These are phyloP conservation scores for Flammula alnicola DNA, from an alignment of 1,284 basidiomycete species.

Conservation along the genomic window DNA sequence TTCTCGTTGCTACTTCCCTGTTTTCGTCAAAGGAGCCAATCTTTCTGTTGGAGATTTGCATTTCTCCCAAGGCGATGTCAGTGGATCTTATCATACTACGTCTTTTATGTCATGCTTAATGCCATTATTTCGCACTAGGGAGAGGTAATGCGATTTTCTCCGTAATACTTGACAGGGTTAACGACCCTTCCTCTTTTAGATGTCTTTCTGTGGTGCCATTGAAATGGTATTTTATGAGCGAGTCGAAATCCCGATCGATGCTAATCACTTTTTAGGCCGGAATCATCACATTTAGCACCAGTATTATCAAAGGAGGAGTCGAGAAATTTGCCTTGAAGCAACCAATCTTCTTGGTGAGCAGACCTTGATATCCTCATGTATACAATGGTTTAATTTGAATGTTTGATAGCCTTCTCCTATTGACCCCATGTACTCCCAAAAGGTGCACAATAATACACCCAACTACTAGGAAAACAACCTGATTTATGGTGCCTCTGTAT, in stretches of 20 bases:
- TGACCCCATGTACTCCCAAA: conserved; percentile 74
- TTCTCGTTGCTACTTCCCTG: conserved; percentile 78
- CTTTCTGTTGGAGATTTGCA: conserved; percentile 82
- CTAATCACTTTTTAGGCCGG: conserved; percentile 55
- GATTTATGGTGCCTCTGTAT: neutral
- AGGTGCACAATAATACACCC: no score
- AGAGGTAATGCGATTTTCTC: conserved; percentile 53
- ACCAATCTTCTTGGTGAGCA: conserved; percentile 70
- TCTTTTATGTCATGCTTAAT: neutral
- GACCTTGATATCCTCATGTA: neutral
- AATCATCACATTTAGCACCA: conserved; percentile 73
- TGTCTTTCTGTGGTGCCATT: conserved; percentile 81
- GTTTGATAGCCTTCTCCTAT: conserved; percentile 67
- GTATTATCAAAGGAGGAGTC: conserved; percentile 77
- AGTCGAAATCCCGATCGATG: neutral
- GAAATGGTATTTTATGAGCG: conserved; percentile 58
- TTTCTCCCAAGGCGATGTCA: conserved; percentile 81
- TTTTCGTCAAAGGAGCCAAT: conserved; percentile 78
- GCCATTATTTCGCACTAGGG: conserved; percentile 44
- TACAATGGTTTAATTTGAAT: neutral
- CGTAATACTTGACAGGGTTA: no score
- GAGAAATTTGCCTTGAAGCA: conserved; percentile 77
- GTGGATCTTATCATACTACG: conserved; percentile 23
- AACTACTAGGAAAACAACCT: neutral
- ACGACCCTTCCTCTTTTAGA: conserved; percentile 35